Evolutionary conservation across 768 basidiomycete genomes (phyloP).

Genomic region (Rhizopogon roseolus): DNA sequence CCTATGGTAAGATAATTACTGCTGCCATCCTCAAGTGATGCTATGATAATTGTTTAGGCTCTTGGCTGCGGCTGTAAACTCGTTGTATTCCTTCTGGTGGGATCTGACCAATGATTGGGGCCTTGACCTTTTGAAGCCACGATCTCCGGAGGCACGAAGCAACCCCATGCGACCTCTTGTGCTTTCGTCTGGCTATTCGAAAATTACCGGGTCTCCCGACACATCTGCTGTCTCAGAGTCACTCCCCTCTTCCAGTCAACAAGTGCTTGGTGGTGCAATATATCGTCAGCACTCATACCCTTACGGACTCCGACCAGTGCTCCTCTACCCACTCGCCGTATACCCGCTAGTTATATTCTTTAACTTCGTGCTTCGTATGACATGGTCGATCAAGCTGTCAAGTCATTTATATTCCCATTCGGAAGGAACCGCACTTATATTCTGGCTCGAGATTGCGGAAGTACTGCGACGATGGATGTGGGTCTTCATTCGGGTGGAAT

Average conservation of each 20-base stretch:
- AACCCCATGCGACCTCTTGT: constrained; percentile 40
- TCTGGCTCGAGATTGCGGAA: constrained; percentile 89
- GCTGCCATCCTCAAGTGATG: background rate
- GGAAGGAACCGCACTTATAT: constrained; percentile 82
- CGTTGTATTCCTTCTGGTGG: constrained; percentile 98
- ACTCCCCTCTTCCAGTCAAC: constrained; percentile 15
- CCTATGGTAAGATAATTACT: constrained; percentile 58
- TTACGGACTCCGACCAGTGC: constrained; percentile 67
- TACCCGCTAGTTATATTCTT: constrained; percentile 82
- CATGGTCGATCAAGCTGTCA: constrained; percentile 90
- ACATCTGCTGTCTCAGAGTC: constrained; percentile 1
- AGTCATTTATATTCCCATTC: constrained; percentile 73
- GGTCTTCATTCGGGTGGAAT: constrained; percentile 96
- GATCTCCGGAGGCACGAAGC: constrained; percentile 19
- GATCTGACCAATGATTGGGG: constrained; percentile 99
- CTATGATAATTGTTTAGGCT: constrained; percentile 48
- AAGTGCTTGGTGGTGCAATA: background rate
- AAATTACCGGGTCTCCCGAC: constrained; percentile 13
- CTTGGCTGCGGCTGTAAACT: constrained; percentile 80
- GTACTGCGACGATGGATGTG: constrained; percentile 92
- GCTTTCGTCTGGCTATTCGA: constrained; percentile 25
- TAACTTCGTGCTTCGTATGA: constrained; percentile 86
- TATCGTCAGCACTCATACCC: constrained; percentile 38
- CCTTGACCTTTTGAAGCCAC: constrained; percentile 59
- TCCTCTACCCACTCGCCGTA: constrained; percentile 75